Evolutionary conservation across 2,329 filamentous ascomycete species (phyloP).

Genomic region (Passalora sequoiae): DNA sequence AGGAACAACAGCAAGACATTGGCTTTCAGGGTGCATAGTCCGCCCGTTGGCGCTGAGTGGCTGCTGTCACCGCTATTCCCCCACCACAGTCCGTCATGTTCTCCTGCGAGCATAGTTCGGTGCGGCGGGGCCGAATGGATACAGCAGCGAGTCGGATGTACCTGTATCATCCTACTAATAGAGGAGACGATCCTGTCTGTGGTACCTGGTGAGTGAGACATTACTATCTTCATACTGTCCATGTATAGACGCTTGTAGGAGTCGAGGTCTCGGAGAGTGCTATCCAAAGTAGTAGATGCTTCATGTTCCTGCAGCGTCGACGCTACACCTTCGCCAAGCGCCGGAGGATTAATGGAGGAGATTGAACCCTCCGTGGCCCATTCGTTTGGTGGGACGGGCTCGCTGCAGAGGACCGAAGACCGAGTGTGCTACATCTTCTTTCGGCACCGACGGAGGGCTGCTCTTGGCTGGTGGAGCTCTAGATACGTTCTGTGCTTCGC

Average conservation of each 20-base stretch:
- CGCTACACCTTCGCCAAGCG: too few relatives aligned
- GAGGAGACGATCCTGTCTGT: not conserved
- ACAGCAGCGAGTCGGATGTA: not conserved
- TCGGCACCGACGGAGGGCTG: too few relatives aligned
- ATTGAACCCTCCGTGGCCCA: too few relatives aligned
- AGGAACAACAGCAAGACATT: conserved; percentile 3
- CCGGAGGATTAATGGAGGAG: too few relatives aligned
- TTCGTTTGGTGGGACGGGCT: too few relatives aligned
- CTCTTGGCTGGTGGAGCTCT: too few relatives aligned
- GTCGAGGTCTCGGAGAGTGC: not conserved
- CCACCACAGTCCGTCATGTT: conserved; percentile 5
- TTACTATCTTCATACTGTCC: too few relatives aligned
- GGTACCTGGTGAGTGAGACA: too few relatives aligned
- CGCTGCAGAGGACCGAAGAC: too few relatives aligned
- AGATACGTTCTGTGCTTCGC: too few relatives aligned
- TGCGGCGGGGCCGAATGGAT: conserved; percentile 8
- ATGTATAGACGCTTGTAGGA: too few relatives aligned
- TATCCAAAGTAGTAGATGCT: not conserved
- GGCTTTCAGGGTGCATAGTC: conserved; percentile 6
- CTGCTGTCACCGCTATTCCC: conserved; percentile 9
- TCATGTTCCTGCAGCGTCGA: not conserved
- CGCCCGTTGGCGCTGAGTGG: not conserved
- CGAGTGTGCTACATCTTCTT: too few relatives aligned
- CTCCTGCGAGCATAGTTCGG: conserved; percentile 5
- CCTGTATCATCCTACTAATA: not conserved